A percentile compares a stretch with the other conserved stretches of the same genome.
Conservation (phyloP, 1,284 basidiomycete genomes). For the Agaricales sp. region DNA sequence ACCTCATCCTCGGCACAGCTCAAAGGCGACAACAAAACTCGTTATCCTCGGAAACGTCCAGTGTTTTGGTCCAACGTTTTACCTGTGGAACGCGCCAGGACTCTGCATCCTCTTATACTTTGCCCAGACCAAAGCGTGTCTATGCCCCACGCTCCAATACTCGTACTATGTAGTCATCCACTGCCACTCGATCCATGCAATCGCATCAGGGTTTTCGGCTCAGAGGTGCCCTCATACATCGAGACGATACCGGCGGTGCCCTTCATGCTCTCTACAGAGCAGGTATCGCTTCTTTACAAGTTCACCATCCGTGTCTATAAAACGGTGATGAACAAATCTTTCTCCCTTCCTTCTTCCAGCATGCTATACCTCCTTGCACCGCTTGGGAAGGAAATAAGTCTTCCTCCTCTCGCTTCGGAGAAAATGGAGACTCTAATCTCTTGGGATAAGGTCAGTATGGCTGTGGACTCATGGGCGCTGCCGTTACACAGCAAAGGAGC, state of each 20-base stretch:
- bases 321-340: conserved; percentile 55
- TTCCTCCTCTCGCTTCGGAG: conserved; percentile 20
- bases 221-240: conserved; percentile 32
- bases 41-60: conserved; percentile 45
- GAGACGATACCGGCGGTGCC: conserved; percentile 35
- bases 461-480: conserved; percentile 37
- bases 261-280: conserved; percentile 34
- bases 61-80: conserved; percentile 49
- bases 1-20: conserved; percentile 9
- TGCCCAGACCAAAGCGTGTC: conserved; percentile 21
- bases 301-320: conserved; percentile 59
- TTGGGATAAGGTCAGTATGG: conserved; percentile 52
- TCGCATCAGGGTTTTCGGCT: conserved; percentile 43
- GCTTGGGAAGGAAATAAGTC: conserved; percentile 25
- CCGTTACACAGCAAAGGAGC: conserved; percentile 34
- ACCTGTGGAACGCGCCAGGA: conserved; percentile 14
- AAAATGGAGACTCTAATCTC: conserved; percentile 31
- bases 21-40: conserved; percentile 8
- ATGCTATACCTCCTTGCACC: conserved; percentile 61
- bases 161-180: conserved; percentile 54
- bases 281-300: conserved; percentile 35
- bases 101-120: conserved; percentile 48
- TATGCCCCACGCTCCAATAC: conserved; percentile 40
- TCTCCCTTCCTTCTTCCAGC: conserved; percentile 37
- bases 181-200: conserved; percentile 40